These are phyloP conservation scores for Stromatinia cepivora DNA, from an alignment of 2,329 filamentous ascomycete species.

Conservation along the genomic window DNA sequence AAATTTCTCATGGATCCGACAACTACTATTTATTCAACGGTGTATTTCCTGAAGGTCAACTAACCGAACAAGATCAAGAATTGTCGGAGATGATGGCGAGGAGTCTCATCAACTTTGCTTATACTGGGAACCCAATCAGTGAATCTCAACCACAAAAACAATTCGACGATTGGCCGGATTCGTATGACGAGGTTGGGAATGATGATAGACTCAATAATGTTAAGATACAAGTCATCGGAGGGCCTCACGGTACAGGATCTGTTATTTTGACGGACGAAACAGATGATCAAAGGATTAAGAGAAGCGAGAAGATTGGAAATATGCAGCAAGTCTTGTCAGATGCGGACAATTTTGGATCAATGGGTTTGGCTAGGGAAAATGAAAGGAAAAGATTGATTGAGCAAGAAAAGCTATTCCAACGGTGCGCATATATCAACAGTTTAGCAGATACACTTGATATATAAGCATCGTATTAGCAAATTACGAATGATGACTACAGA, in stretches of 20 bases:
- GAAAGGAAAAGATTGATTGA: neutral
- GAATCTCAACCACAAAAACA: neutral
- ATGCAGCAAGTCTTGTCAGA: neutral
- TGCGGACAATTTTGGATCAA: neutral
- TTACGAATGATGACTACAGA: too few species aligned
- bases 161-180: constrained; percentile 6
- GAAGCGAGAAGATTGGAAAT: neutral
- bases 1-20: constrained; percentile 24
- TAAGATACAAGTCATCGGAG: constrained; percentile 9
- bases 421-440: neutral
- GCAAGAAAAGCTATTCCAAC: neutral
- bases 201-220: neutral
- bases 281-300: neutral
- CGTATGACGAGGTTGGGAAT: neutral
- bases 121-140: neutral
- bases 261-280: neutral
- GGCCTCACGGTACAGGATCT: neutral
- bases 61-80: constrained; percentile 4
- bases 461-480: neutral
- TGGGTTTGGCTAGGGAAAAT: neutral
- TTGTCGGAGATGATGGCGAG: neutral
- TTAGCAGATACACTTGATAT: neutral
- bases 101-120: constrained; percentile 7
- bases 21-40: constrained; percentile 27
- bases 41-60: constrained; percentile 20